These are phyloP conservation scores for Volvox reticuliferus DNA, from an alignment of 139 green algal genomes.

Conservation along the genomic window DNA sequence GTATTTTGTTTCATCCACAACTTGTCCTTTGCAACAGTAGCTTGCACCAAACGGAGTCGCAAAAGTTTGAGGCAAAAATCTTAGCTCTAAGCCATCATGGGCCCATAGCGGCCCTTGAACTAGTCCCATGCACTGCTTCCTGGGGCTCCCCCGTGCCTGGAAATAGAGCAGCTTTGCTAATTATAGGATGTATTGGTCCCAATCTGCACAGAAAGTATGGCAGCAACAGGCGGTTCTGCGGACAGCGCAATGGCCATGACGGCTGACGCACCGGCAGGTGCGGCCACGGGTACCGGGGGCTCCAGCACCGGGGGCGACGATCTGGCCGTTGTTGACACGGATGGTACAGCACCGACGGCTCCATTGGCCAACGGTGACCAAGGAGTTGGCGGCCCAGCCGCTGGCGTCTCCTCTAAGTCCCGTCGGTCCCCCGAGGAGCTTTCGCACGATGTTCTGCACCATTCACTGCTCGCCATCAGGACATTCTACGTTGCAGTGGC, in stretches of 20 bases:
- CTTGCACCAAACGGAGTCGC: no score
- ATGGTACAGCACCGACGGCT: background rate
- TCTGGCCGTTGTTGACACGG: background rate
- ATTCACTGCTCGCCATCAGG: slow-evolving; percentile 77
- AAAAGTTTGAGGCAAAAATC: no score
- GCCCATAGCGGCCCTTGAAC: no score
- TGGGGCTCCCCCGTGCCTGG: no score
- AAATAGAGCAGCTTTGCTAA: no score
- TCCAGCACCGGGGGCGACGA: background rate
- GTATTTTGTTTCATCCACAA: no score
- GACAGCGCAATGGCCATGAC: slow-evolving; percentile 14
- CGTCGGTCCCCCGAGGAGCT: slow-evolving; percentile 79
- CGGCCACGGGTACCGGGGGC: background rate
- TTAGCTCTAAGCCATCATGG: no score
- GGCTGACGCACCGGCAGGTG: slow-evolving; percentile 11
- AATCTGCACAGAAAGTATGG: background rate
- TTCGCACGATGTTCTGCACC: slow-evolving; percentile 78
- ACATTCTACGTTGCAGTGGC: slow-evolving; percentile 79
- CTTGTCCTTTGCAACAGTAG: no score
- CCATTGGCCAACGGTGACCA: background rate
- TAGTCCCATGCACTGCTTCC: no score
- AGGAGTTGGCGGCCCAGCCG: slow-evolving; percentile 1
- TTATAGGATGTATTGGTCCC: no score
- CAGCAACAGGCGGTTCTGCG: background rate
- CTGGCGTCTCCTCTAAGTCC: slow-evolving; percentile 27